Base-by-base conservation (phyloP, 1,284 basidiomycete genomes). In the Puccinia brachypodii region DNA sequence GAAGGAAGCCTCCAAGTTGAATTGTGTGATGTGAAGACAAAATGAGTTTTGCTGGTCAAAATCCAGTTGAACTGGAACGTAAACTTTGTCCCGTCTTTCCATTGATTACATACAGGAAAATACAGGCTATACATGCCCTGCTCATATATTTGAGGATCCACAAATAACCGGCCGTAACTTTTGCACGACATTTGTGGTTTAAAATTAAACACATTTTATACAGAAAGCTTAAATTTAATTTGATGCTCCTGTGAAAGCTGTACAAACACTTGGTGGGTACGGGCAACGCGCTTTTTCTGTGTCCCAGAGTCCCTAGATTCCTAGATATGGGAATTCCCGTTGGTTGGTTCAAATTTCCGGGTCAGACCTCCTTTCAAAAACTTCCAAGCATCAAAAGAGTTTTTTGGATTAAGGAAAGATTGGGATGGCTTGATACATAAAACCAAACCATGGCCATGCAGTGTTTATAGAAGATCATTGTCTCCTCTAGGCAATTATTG, bases 81-180 rank as follows among this genome's bases (percentile, higher is more conserved):
- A n/a, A 68, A 68, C 64, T 68, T 38, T 42, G 44, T 42, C 8
- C 40, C 19, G 4, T 25, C 2, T 68, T 3, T 68, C 38, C 25
- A 42, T 68, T 68, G 64, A 42, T 68, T 68, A 68, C 16, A 7
- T 42, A 56, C n/a, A n/a, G n/a, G n/a, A n/a, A n/a, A n/a, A 25
- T 42, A 19, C 9, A 3, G 3, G 56, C 3, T 58, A 25, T 66
- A 40, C 33, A 66, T 31, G 8, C 62, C 3, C 53, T n/a, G 22
- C 28, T n/a, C n/a, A n/a, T 66, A 38, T 66, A 25, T 28, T 58
- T 40, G 31, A 68, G 9, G 64, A 68, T 44, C 36, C 36, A 38
- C 64, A 68, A 42, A 68, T 68, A 64, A 64, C 33, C 62, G 62
- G 8, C 60, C 31, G 36, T 31, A 62, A 16, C 22, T 42, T 68